Base-by-base conservation (phyloP, 139 green algal genomes). In the Astrephomene gubernaculifera region DNA sequence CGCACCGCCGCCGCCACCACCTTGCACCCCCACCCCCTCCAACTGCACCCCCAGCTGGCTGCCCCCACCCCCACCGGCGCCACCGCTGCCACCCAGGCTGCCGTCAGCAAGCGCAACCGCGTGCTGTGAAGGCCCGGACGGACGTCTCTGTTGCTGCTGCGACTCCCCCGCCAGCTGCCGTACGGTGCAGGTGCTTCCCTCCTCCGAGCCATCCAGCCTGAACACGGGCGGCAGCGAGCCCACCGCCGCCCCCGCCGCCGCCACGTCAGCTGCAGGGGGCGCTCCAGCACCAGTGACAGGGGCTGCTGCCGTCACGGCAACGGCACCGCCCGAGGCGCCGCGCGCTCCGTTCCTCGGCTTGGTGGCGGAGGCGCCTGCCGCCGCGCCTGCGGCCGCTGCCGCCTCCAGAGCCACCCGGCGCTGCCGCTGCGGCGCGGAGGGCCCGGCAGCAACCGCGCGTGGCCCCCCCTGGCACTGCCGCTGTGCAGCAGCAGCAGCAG, bases 1-100 rank as follows among this genome's bases (percentile, higher is more conserved):
- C 57, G 57, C 5, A n/a, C 14, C 21, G 57, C 17, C 5, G 57
- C 57, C 21, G 57, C 57, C 5, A n/a, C n/a, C n/a, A n/a, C n/a
- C n/a, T n/a, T n/a, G 57, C 29, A 31, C n/a, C 29, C 39, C 29
- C 61, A 70, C n/a, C 35, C 1, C 35, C 73, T 81, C 53, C 35
- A 81, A 27, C 33, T 64, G 73, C 49, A 81, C 53, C 73, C 54
- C 35, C 52, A 81, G 25, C 73, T 81, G 73, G 36, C 73, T 81
- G 52, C 35, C 38, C 21, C 73, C 52, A 9, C 61, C 61, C 24
- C 31, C 52, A 8, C 36, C 71, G 35, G 0, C 45, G 49, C n/a
- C 45, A 22, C 45, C 43, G 70, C 70, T 29, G 43, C 71, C 43
- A 43, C 43, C 4, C 31, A 29, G 19, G 73, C 73, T 21, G 73